Evolutionary conservation across 352 stramenopile species (phyloP).

Genomic region (Phytopythium mirpurense): DNA sequence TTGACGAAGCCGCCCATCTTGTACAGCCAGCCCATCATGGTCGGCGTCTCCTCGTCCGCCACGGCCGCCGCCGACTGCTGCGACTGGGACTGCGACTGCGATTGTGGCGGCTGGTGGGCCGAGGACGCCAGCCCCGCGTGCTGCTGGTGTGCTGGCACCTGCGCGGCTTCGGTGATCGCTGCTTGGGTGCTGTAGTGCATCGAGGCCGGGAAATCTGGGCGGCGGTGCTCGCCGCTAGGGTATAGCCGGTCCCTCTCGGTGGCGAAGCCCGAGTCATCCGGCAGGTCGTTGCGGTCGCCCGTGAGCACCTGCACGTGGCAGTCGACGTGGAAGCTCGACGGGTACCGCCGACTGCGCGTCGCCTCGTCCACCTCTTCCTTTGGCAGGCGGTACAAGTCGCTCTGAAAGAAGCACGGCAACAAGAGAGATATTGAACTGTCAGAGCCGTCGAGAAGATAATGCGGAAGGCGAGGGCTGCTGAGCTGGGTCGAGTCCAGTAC

Average conservation of each 20-base stretch:
- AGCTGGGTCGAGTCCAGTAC: no score
- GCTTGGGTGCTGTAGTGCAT: not conserved
- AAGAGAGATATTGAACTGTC: not conserved
- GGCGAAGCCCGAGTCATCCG: constrained; percentile 2
- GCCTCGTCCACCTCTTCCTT: constrained; percentile 65
- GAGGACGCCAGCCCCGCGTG: not conserved
- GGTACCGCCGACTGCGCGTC: constrained; percentile 41
- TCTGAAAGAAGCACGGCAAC: constrained; percentile 14
- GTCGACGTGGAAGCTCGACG: constrained; percentile 48
- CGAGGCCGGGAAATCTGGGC: not conserved
- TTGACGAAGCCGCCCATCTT: constrained; percentile 80
- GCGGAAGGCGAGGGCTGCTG: no score
- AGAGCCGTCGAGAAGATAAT: not conserved
- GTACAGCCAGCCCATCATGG: constrained; percentile 68
- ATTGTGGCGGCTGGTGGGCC: not conserved
- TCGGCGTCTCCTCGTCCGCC: constrained; percentile 25
- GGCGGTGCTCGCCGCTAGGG: constrained; percentile 1
- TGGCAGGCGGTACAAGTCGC: constrained; percentile 38
- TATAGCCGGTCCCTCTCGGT: constrained; percentile 7
- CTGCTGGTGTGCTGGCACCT: not conserved
- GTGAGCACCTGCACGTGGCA: constrained; percentile 40
- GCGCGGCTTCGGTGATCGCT: not conserved
- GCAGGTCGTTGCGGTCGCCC: constrained; percentile 5
- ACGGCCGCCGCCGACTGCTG: constrained; percentile 12
- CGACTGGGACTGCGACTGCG: no score